A percentile compares a stretch with the other conserved stretches of the same genome.
These are phyloP conservation scores for Paulownia fortunei DNA, from an alignment of 257 asterid genomes.

Conservation along the genomic window DNA sequence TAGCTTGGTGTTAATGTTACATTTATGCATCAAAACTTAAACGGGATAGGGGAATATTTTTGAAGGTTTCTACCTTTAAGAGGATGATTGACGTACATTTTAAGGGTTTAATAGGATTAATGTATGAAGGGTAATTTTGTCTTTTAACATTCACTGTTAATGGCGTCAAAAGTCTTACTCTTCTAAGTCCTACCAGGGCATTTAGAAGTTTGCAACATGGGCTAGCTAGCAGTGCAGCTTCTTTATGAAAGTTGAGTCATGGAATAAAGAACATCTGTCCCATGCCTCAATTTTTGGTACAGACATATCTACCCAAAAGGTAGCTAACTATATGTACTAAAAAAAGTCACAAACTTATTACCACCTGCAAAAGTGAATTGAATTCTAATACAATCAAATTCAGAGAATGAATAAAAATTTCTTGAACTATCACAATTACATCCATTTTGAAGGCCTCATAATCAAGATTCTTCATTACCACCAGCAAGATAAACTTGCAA, in stretches of 20 bases:
- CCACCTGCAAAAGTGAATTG: too few species aligned
- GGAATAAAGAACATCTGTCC: slow-evolving; percentile 40
- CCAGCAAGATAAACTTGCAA: slow-evolving; percentile 12
- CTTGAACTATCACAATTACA: slow-evolving; percentile 12
- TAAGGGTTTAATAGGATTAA: too few species aligned
- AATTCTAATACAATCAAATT: too few species aligned
- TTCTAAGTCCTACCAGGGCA: slow-evolving; percentile 19
- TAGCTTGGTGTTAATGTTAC: too few species aligned
- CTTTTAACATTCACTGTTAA: not conserved
- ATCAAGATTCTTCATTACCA: slow-evolving; percentile 20
- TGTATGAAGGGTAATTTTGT: slow-evolving; percentile 10
- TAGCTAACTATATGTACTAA: not conserved
- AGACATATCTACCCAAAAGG: not conserved
- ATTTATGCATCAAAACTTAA: not conserved
- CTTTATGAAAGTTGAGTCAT: too few species aligned
- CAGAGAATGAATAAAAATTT: too few species aligned
- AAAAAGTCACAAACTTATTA: not conserved
- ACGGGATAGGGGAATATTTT: not conserved
- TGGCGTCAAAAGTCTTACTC: slow-evolving; percentile 17
- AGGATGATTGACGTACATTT: too few species aligned
- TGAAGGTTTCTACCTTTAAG: too few species aligned
- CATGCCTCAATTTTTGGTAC: slow-evolving; percentile 39
- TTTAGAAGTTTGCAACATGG: slow-evolving; percentile 26
- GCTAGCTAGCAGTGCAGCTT: not conserved
- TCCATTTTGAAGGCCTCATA: slow-evolving; percentile 28